Conservation (phyloP, 192 early-diverging fungal species). For the Podila clonocystis region DNA sequence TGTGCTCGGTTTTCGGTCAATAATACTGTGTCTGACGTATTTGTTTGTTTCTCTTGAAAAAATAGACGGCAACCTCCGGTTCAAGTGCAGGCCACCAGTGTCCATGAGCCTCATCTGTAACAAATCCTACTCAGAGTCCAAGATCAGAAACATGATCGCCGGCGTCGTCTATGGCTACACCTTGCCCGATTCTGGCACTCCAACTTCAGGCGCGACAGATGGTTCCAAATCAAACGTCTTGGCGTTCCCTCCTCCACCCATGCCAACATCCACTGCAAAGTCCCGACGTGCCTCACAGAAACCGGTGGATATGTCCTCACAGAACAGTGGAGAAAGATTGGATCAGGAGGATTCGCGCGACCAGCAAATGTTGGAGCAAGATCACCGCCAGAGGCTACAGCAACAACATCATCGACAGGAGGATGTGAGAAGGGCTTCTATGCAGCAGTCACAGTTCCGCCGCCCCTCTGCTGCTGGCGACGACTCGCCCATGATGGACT, state of each 20-base stretch:
- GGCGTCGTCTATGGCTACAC: constrained; percentile 44
- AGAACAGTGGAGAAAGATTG: neutral
- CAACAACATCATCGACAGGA: constrained; percentile 3
- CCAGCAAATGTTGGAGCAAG: neutral
- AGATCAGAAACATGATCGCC: constrained; percentile 49
- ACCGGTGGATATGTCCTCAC: neutral
- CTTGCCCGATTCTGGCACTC: constrained; percentile 19
- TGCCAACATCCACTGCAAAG: constrained; percentile 4
- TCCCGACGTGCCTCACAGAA: constrained; percentile 22
- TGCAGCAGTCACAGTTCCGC: constrained; percentile 15
- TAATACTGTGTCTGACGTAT: too few species aligned
- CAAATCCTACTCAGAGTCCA: constrained; percentile 51
- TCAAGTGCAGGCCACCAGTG: constrained; percentile 45
- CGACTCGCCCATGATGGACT: constrained; percentile 39
- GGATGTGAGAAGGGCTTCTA: constrained; percentile 20
- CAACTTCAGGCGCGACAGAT: constrained; percentile 7
- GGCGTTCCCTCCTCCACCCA: constrained; percentile 14
- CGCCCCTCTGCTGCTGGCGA: constrained; percentile 22
- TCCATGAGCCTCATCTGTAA: constrained; percentile 50
- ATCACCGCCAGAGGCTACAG: constrained; percentile 13
- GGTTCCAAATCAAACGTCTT: neutral
- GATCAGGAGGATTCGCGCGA: neutral
- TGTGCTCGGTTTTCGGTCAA: too few species aligned
- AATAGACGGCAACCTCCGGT: constrained; percentile 43
- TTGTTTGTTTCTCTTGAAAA: neutral